Base-by-base conservation (phyloP, 2,329 filamentous ascomycete species). In the Exophiala viscosa region DNA sequence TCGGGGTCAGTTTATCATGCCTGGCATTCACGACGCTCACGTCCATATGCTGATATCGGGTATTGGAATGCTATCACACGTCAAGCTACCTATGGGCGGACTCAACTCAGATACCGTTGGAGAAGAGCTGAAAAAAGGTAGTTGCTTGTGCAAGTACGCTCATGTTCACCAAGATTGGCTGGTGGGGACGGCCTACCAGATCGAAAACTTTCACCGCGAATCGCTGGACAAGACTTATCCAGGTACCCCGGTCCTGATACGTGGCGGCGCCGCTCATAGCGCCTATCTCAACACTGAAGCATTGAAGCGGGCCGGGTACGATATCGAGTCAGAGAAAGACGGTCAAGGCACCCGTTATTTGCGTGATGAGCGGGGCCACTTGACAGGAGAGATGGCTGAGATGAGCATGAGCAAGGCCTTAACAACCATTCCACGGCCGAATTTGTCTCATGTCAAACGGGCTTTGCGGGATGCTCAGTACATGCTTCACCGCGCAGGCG, bases 11-110 rank as follows among this genome's bases (percentile, higher is more conserved):
- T 69, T 69, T 40, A 55, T 65, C 7, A 69, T 70, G 67, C 67
- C 68, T 1, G 68, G 67, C 1, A 67, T 70, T 23, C 67, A 70
- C 47, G 68, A 69, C 50, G 66, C 67, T 5, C 67, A 70, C 50
- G 64, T 63, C 48, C 66, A 69, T 45, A 54, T 69, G 5, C 54
- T 69, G 3, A 50, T 59, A 11, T 62, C 64, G 9, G 64, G 64
- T 2, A 53, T 67, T 1, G 57, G 50, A 8, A 57, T 62, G 7
- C 62, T 62, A 1, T 64, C 59, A 5, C 62, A 64, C 20, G 58
- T 60, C 1, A 51, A 55, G 5, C 60, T 68, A 8, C 60, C 55
- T 1, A 51, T 62, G 38, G 60, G 66, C 14, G 45, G 47, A 10
- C 39, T 58, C 1, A 65, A 60, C 1, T 43, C 54, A 15, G 47